Evolutionary conservation across 768 basidiomycete genomes (phyloP).

Genomic region (Dacryopinax primogenitus): DNA sequence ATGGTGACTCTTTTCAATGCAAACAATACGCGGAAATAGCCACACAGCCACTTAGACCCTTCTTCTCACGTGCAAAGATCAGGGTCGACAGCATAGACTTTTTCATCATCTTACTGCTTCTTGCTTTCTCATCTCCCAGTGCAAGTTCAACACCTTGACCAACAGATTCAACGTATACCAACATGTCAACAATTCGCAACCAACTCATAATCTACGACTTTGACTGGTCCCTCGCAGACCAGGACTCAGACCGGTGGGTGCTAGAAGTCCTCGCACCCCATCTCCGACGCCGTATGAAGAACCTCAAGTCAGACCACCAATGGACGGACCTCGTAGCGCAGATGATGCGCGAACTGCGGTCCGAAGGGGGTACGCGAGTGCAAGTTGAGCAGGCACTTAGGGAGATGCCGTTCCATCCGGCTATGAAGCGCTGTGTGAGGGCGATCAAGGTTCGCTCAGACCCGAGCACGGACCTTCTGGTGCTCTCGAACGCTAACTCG

Average conservation of each 20-base stretch:
- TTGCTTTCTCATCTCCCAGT: too few relatives aligned
- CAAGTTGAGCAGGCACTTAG: constrained; percentile 69
- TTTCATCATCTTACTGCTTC: too few relatives aligned
- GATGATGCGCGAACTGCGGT: constrained; percentile 57
- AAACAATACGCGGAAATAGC: too few relatives aligned
- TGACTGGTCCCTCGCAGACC: constrained; percentile 94
- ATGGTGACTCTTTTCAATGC: too few relatives aligned
- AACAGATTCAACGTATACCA: neutral
- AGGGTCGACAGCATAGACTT: too few relatives aligned
- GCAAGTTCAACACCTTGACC: too few relatives aligned
- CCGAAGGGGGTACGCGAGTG: constrained; percentile 50
- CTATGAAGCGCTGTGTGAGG: constrained; percentile 83
- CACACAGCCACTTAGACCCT: too few relatives aligned
- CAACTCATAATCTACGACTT: constrained; percentile 92
- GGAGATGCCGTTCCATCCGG: constrained; percentile 87
- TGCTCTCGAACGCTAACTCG: constrained; percentile 86
- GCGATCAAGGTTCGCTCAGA: constrained; percentile 50
- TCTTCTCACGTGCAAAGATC: too few relatives aligned
- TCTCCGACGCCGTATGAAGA: constrained; percentile 69
- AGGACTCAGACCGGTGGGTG: constrained; percentile 91
- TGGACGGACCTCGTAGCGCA: constrained; percentile 91
- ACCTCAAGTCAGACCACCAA: constrained; percentile 47
- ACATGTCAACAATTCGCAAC: constrained; percentile 18
- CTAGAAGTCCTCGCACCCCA: constrained; percentile 78
- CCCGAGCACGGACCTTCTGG: constrained; percentile 68